phyloP scores from a whole-genome alignment of 495 filamentous ascomycete species.

The Penicillium daleae region DNA sequence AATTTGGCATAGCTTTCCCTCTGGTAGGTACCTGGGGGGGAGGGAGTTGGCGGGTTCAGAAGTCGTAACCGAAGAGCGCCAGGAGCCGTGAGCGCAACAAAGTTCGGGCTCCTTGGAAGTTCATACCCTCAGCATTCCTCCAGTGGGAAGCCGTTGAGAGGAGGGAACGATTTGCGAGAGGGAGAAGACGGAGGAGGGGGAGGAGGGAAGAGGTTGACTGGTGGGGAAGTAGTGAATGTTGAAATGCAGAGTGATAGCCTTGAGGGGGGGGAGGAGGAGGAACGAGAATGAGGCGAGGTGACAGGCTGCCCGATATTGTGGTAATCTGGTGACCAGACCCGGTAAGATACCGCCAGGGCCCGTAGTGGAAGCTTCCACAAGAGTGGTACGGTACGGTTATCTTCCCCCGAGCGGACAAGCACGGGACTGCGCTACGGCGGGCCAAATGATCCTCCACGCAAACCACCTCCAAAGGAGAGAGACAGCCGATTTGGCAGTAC shows the following conservation, averaged over 20 bases:
- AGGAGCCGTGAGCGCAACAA: constrained; percentile 54
- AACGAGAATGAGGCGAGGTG: constrained; percentile 26
- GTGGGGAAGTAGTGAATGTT: constrained; percentile 25
- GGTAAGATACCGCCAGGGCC: not conserved
- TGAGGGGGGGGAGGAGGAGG: constrained; percentile 26
- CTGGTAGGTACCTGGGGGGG: constrained; percentile 19
- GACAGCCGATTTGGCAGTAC: constrained; percentile 8
- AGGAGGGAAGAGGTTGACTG: constrained; percentile 6
- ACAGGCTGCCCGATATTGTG: constrained; percentile 31
- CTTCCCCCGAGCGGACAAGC: constrained; percentile 12
- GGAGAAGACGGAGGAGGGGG: not conserved
- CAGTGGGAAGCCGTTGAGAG: constrained; percentile 17
- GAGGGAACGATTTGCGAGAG: constrained; percentile 11
- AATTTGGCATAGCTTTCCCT: constrained; percentile 40
- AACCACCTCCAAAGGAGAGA: constrained; percentile 18
- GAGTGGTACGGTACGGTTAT: constrained; percentile 29
- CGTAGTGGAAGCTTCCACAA: not conserved
- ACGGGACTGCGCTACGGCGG: constrained; percentile 27
- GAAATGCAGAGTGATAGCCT: constrained; percentile 33
- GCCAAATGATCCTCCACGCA: constrained; percentile 28
- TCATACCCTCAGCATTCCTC: constrained; percentile 55
- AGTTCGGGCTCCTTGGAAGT: constrained; percentile 48
- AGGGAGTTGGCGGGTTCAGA: constrained; percentile 30
- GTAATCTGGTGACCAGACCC: constrained; percentile 23
- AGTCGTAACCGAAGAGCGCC: constrained; percentile 39